phyloP scores from a whole-genome alignment of 2,329 filamentous ascomycete species.

The Cercospora beticola region DNA sequence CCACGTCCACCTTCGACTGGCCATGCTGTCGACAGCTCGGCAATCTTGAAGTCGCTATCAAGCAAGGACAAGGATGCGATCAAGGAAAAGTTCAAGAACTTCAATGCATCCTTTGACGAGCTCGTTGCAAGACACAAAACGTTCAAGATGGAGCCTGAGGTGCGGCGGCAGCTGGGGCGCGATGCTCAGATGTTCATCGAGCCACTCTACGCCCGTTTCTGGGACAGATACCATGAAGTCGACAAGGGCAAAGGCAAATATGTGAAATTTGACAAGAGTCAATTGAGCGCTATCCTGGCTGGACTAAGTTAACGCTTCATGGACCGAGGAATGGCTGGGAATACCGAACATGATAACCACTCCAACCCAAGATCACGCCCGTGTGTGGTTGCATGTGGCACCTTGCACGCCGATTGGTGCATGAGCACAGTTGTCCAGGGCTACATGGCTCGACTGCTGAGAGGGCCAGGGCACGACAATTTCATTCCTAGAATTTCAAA shows the following conservation, averaged over 20 bases:
- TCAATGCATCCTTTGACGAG: conserved; percentile 89
- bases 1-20: conserved; percentile 70
- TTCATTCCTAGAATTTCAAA: not conserved
- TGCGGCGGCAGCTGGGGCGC: conserved; percentile 73
- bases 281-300: conserved; percentile 64
- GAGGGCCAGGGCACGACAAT: not conserved
- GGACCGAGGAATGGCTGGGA: not conserved
- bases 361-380: not conserved
- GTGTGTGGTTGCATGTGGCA: not conserved
- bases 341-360: not conserved
- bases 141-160: conserved; percentile 87
- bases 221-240: conserved; percentile 94
- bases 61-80: conserved; percentile 95
- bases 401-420: not conserved
- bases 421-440: not conserved
- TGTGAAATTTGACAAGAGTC: conserved; percentile 91
- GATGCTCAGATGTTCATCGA: conserved; percentile 91
- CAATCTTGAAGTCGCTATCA: conserved; percentile 77
- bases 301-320: conserved; percentile 15
- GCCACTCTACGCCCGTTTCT: conserved; percentile 91
- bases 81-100: conserved; percentile 91
- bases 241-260: conserved; percentile 98
- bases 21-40: conserved; percentile 68
- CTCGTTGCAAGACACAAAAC: conserved; percentile 78
- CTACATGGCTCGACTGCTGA: not conserved